Evolutionary conservation across 768 basidiomycete species (phyloP).

Genomic region (Tulasnella sp.): DNA sequence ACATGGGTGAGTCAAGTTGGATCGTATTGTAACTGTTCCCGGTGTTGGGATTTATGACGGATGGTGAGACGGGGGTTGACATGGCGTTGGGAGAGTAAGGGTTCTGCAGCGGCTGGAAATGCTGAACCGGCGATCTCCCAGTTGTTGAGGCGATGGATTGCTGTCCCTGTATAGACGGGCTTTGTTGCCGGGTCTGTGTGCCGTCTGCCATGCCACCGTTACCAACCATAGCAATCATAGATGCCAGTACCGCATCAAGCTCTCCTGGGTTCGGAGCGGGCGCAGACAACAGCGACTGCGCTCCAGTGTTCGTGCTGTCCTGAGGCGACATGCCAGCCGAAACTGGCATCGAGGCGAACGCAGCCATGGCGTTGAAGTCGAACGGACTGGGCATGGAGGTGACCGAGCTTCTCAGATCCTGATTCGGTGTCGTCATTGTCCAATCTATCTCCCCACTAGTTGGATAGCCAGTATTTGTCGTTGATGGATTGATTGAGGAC

Average conservation of each 20-base stretch:
- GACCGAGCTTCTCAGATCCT: not conserved
- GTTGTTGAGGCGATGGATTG: too few species aligned
- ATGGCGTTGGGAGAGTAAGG: too few species aligned
- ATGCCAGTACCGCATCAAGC: not conserved
- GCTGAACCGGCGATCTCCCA: too few species aligned
- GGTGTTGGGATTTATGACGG: too few species aligned
- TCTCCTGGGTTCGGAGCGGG: not conserved
- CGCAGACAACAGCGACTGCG: not conserved
- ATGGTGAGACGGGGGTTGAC: too few species aligned
- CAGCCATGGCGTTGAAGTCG: conserved; percentile 15
- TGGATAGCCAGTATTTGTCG: not conserved
- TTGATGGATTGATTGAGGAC: not conserved
- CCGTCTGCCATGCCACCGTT: too few species aligned
- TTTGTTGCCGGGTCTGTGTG: too few species aligned
- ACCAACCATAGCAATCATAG: not conserved
- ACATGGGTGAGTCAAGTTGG: too few species aligned
- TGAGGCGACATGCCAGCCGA: not conserved
- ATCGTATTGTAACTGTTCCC: too few species aligned
- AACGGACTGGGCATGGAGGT: not conserved
- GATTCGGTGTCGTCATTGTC: too few species aligned
- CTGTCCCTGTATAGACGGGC: too few species aligned
- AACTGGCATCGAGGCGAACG: not conserved
- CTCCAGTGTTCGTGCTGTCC: not conserved
- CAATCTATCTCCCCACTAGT: not conserved
- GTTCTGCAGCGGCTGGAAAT: too few species aligned